A percentile compares a stretch with the other conserved stretches of the same genome.
Conservation (phyloP, 1,139 yeast genomes). For the Candida frijolesensis region DNA sequence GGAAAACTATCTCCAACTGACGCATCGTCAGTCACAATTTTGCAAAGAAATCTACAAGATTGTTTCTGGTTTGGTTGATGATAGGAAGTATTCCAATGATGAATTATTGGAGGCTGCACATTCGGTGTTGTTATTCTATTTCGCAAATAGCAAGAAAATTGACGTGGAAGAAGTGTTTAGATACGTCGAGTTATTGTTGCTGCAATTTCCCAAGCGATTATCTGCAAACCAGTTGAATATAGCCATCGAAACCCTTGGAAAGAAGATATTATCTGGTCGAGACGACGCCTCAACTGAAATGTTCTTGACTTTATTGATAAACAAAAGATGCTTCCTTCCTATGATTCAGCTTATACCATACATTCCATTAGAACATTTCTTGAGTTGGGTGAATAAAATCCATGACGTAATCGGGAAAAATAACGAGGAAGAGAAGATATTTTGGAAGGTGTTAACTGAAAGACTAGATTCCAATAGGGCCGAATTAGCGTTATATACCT, state of each 20-base stretch:
- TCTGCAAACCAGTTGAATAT: slow-evolving; percentile 60
- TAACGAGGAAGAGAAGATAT: slow-evolving; percentile 31
- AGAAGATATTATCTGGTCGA: slow-evolving; percentile 49
- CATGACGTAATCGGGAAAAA: slow-evolving; percentile 44
- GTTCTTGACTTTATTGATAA: slow-evolving; percentile 43
- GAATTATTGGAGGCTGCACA: slow-evolving; percentile 66
- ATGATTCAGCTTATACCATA: slow-evolving; percentile 59
- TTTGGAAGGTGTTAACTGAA: slow-evolving; percentile 48
- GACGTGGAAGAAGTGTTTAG: slow-evolving; percentile 33
- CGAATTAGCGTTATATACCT: slow-evolving; percentile 50
- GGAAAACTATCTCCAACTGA: slow-evolving; percentile 55
- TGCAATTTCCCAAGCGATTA: slow-evolving; percentile 59
- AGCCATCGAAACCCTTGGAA: slow-evolving; percentile 61
- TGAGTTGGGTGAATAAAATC: slow-evolving; percentile 50
- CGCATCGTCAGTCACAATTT: slow-evolving; percentile 22
- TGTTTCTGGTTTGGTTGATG: slow-evolving; percentile 43
- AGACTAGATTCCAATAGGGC: slow-evolving; percentile 61
- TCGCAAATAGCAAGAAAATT: slow-evolving; percentile 24
- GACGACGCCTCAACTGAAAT: slow-evolving; percentile 35
- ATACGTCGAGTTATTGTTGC: slow-evolving; percentile 34
- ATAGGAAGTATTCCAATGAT: slow-evolving; percentile 27
- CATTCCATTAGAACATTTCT: slow-evolving; percentile 46
- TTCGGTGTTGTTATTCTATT: slow-evolving; percentile 60
- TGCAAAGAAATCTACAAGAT: slow-evolving; percentile 43
- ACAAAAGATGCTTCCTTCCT: slow-evolving; percentile 33